Conservation (phyloP, 148 eudicot genomes). For the Camellia sinensis region DNA sequence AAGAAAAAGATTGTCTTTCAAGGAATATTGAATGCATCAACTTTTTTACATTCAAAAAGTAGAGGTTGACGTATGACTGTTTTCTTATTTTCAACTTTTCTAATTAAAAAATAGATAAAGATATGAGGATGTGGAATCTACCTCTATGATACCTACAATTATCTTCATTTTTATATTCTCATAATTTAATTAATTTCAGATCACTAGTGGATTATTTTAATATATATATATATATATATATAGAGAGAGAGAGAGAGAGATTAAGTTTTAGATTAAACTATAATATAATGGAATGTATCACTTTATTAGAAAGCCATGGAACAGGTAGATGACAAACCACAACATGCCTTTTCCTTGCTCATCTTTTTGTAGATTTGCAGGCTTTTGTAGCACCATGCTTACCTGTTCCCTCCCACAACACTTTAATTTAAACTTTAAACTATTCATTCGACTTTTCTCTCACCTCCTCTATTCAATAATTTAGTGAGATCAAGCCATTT, state of each 20-base stretch:
- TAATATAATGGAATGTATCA: conserved; percentile 1
- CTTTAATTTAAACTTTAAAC: background rate
- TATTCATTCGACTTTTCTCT: conserved; percentile 13
- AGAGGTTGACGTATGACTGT: background rate
- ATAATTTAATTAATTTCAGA: background rate
- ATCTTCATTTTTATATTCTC: background rate
- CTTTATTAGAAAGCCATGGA: conserved; percentile 8
- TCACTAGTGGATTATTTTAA: background rate
- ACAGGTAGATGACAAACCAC: conserved; percentile 29
- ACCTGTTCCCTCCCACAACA: conserved; percentile 21
- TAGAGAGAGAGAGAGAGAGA: too few relatives aligned
- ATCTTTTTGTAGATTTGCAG: conserved; percentile 32
- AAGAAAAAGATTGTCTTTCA: conserved; percentile 9
- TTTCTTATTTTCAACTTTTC: background rate
- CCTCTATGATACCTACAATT: conserved; percentile 4
- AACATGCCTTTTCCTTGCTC: conserved; percentile 28
- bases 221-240: background rate
- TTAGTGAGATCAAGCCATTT: background rate
- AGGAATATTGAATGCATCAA: conserved; percentile 6
- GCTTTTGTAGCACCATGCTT: conserved; percentile 27
- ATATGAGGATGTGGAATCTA: background rate
- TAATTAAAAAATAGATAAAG: background rate
- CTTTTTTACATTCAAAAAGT: conserved; percentile 14
- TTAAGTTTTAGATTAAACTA: background rate
- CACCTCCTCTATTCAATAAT: background rate